These are phyloP conservation scores for Rhodotorula sp. DNA, from an alignment of 1,284 basidiomycete species.

Conservation along the genomic window DNA sequence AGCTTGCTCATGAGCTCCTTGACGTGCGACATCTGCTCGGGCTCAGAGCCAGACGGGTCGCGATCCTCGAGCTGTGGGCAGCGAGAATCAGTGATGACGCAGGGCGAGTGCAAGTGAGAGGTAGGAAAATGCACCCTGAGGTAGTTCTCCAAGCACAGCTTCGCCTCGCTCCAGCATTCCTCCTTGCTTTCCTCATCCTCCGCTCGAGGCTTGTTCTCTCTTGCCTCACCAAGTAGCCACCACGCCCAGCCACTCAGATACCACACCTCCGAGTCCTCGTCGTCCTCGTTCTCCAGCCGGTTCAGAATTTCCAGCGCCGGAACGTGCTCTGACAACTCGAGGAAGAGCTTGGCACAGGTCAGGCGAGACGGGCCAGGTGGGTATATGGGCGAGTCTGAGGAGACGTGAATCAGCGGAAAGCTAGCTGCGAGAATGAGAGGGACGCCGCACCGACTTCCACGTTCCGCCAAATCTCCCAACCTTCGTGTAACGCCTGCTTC, in stretches of 20 bases:
- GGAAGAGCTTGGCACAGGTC: conserved; percentile 72
- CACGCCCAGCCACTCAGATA: conserved; percentile 95
- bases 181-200: conserved; percentile 58
- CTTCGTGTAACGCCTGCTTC: conserved; percentile 63
- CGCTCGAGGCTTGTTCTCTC: conserved; percentile 60
- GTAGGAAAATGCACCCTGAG: conserved; percentile 59
- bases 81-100: background rate
- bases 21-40: conserved; percentile 73
- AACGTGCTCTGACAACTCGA: conserved; percentile 71
- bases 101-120: background rate
- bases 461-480: conserved; percentile 72
- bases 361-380: conserved; percentile 73
- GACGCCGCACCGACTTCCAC: conserved; percentile 64
- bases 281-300: conserved; percentile 75
- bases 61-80: conserved; percentile 60
- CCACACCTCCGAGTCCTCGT: conserved; percentile 86
- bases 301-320: conserved; percentile 73
- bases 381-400: conserved; percentile 63
- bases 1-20: conserved; percentile 69
- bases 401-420: conserved; percentile 7
- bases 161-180: conserved; percentile 74
- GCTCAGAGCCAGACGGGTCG: conserved; percentile 70
- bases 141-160: conserved; percentile 79
- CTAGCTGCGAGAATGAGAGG: background rate
- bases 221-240: conserved; percentile 57